phyloP scores from a whole-genome alignment of 306 rosid genomes.

The Echinosophora koreensis region DNA sequence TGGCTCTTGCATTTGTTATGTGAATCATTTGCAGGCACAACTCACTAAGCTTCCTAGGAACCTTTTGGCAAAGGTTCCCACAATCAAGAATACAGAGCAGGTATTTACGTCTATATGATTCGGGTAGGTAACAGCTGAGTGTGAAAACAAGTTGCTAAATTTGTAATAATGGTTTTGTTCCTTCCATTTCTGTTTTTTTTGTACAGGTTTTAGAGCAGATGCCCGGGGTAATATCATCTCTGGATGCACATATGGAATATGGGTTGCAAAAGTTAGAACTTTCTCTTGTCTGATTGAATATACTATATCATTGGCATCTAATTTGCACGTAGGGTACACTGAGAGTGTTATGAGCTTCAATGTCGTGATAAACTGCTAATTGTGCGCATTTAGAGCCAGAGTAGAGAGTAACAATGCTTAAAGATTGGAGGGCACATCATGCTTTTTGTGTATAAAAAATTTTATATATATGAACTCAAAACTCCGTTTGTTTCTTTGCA shows the following conservation, averaged over 20 bases:
- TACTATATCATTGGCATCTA: neutral
- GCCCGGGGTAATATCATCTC: conserved; percentile 82
- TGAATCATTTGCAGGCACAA: conserved; percentile 63
- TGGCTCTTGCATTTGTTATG: conserved; percentile 9
- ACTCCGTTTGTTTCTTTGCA: neutral
- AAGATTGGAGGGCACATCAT: neutral
- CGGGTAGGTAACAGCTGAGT: neutral
- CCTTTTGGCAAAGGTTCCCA: conserved; percentile 70
- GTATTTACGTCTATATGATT: conserved; percentile 52
- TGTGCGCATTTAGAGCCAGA: conserved; percentile 32
- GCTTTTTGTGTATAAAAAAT: conserved; percentile 13
- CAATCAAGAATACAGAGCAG: conserved; percentile 81
- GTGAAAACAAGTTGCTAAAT: conserved; percentile 14
- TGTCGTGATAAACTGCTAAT: conserved; percentile 15
- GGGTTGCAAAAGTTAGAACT: conserved; percentile 76
- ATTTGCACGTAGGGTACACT: conserved; percentile 7
- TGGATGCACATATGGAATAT: conserved; percentile 85
- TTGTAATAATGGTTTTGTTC: conserved; percentile 6
- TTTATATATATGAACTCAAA: neutral
- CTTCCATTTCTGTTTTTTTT: conserved; percentile 44
- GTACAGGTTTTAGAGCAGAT: conserved; percentile 86
- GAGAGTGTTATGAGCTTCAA: neutral
- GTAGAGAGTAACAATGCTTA: conserved; percentile 2
- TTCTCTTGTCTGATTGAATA: conserved; percentile 17
- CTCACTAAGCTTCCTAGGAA: conserved; percentile 82